These are phyloP conservation scores for Dendrobium chrysotoxum DNA, from an alignment of 106 monocot genomes.

Conservation along the genomic window DNA sequence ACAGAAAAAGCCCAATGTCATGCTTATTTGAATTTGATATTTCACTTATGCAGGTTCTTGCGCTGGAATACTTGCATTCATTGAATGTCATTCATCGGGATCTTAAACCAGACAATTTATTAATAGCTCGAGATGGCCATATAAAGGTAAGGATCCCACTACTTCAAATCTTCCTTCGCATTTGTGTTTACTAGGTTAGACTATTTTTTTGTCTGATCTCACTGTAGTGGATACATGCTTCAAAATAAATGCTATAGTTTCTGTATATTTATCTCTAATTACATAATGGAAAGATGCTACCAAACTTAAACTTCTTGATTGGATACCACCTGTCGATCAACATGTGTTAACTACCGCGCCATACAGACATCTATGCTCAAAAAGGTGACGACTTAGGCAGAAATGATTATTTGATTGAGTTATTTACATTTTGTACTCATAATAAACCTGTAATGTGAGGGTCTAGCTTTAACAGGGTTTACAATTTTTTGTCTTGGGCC, in stretches of 20 bases:
- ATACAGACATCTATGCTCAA: background rate
- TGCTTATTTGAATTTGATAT: background rate
- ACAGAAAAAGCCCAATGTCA: background rate
- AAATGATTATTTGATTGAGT: background rate
- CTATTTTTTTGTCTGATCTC: background rate
- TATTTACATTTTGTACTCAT: background rate
- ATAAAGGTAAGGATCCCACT: conserved; percentile 54
- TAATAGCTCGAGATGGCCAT: conserved; percentile 90
- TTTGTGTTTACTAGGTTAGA: background rate
- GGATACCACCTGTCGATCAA: background rate
- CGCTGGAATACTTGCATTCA: conserved; percentile 93
- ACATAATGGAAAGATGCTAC: background rate
- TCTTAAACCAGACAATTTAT: conserved; percentile 92
- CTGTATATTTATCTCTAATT: background rate
- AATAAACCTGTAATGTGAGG: background rate
- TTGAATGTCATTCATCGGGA: conserved; percentile 95
- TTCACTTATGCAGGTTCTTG: conserved; percentile 66
- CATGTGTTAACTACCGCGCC: background rate
- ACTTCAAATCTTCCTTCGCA: background rate
- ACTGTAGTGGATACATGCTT: background rate
- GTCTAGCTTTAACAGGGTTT: background rate
- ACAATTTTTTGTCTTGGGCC: background rate
- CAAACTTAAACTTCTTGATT: background rate
- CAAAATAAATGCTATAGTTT: background rate
- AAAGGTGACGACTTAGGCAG: background rate